Conservation (phyloP, 202 grass and related monocot species). For the Dendrocalamus latiflorus region DNA sequence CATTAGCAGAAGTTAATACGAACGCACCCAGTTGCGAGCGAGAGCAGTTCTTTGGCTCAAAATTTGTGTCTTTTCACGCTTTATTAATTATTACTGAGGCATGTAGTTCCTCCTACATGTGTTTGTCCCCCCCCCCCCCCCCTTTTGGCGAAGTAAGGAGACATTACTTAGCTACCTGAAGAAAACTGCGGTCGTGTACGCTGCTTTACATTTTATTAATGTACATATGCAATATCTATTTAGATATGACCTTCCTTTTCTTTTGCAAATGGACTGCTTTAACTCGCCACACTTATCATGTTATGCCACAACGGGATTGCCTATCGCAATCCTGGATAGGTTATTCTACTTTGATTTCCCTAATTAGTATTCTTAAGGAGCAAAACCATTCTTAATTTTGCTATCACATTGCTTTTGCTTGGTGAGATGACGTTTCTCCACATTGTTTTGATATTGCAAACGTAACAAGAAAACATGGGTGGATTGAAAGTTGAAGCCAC, state of each 20-base stretch:
- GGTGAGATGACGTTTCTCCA: slow-evolving; percentile 24
- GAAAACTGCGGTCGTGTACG: neutral
- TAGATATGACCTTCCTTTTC: slow-evolving; percentile 12
- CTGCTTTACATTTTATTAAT: neutral
- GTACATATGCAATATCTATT: neutral
- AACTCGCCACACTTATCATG: slow-evolving; percentile 15
- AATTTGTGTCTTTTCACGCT: too few relatives aligned
- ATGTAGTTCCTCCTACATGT: too few relatives aligned
- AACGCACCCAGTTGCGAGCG: neutral
- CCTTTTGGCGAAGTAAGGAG: neutral
- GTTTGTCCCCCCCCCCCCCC: too few relatives aligned
- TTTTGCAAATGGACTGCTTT: slow-evolving; percentile 19
- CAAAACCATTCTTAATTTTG: neutral
- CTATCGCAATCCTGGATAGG: slow-evolving; percentile 7
- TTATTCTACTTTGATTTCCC: slow-evolving; percentile 17
- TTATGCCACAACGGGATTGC: slow-evolving; percentile 22
- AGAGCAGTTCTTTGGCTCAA: too few relatives aligned
- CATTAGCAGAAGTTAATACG: too few relatives aligned
- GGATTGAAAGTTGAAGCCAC: slow-evolving; percentile 30
- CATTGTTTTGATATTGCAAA: slow-evolving; percentile 25
- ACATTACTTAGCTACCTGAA: neutral
- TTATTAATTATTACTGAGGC: too few relatives aligned
- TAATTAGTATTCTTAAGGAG: slow-evolving; percentile 13
- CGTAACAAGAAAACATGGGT: slow-evolving; percentile 19
- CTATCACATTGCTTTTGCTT: slow-evolving; percentile 22